Percentiles rank a stretch among this genome's conserved stretches.
phyloP scores from a whole-genome alignment of 345 rosid species.

The Gossypium raimondii region DNA sequence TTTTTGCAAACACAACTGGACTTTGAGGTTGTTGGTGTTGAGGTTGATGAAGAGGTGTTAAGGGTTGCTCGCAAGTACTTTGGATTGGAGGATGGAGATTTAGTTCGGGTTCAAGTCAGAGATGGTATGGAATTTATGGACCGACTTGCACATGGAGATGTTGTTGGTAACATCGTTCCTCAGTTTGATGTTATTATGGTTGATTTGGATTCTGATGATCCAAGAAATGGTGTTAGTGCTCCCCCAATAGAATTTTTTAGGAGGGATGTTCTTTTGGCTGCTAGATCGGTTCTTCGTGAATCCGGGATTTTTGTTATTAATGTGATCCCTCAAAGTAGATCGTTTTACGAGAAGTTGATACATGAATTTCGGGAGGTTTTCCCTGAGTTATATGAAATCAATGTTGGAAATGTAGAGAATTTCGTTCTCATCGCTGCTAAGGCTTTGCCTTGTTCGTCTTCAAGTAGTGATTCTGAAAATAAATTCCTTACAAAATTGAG shows the following conservation, averaged over 20 bases:
- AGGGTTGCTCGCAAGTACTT: constrained; percentile 57
- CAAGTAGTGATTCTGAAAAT: constrained; percentile 18
- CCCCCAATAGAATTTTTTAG: constrained; percentile 63
- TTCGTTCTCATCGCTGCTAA: not conserved
- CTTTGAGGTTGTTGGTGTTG: constrained; percentile 66
- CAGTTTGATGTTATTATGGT: constrained; percentile 49
- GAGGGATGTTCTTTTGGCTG: constrained; percentile 46
- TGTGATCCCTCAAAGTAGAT: constrained; percentile 51
- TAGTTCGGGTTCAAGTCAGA: constrained; percentile 30
- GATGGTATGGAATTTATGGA: constrained; percentile 56
- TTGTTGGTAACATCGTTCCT: not conserved
- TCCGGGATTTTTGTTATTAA: constrained; percentile 59
- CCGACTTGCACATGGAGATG: constrained; percentile 27
- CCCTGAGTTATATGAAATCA: constrained; percentile 59
- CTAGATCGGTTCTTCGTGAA: constrained; percentile 20
- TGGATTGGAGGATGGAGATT: constrained; percentile 50
- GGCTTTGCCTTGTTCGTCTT: not conserved
- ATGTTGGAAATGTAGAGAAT: not conserved
- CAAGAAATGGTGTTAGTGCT: constrained; percentile 49
- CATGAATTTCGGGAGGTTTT: constrained; percentile 38
- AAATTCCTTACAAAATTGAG: constrained; percentile 35
- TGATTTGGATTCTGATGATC: constrained; percentile 65
- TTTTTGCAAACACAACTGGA: constrained; percentile 50
- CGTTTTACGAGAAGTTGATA: constrained; percentile 39
- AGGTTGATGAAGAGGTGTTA: constrained; percentile 62